Base-by-base conservation (phyloP, 169 alveolate genomes). In the Cyclospora cayetanensis region DNA sequence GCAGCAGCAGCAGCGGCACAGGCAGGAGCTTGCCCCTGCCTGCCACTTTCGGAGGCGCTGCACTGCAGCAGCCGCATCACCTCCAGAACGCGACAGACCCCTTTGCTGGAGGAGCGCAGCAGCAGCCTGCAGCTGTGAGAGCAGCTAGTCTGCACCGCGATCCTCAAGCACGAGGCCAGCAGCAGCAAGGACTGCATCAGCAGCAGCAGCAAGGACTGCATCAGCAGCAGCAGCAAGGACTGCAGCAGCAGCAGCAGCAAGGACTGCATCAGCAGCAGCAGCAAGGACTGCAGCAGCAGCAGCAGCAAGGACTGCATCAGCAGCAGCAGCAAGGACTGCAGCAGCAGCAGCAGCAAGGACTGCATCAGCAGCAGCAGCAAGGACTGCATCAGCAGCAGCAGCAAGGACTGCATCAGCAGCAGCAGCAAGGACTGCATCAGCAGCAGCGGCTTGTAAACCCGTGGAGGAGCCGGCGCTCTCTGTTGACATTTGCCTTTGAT, bases 1-100 rank as follows among this genome's bases (percentile, higher is more conserved):
- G 79, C 79, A 66, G 79, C 79, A 66, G n/a, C 79, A 66, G 42
- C 79, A 66, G 79, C 39, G 42, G 43, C 5, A 15, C 15, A 11
- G 60, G 25, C 11, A 43, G 9, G 5, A 22, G n/a, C 50, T 7
- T 29, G 37, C 22, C 79, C 9, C 60, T 50, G 70, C 70, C 15
- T 55, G 9, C 29, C 29, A 4, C 27, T 22, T 4, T 9, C 29
- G 27, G 9, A 15, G 70, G n/a, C 70, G n/a, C 15, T 15, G 70
- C 70, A 4, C 34, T 15, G 70, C 34, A 9, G 70, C 29, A 15
- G n/a, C n/a, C n/a, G n/a, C n/a, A n/a, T n/a, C n/a, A n/a, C n/a
- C n/a, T 20, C 70, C 9, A 29, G 34, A 55, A 29, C 70, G n/a
- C 34, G 34, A 55, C 9, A 9, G n/a, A 9, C n/a, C n/a, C n/a